Evolutionary conservation across 495 filamentous ascomycete genomes (phyloP).

Genomic region (Penicillium coffeae): DNA sequence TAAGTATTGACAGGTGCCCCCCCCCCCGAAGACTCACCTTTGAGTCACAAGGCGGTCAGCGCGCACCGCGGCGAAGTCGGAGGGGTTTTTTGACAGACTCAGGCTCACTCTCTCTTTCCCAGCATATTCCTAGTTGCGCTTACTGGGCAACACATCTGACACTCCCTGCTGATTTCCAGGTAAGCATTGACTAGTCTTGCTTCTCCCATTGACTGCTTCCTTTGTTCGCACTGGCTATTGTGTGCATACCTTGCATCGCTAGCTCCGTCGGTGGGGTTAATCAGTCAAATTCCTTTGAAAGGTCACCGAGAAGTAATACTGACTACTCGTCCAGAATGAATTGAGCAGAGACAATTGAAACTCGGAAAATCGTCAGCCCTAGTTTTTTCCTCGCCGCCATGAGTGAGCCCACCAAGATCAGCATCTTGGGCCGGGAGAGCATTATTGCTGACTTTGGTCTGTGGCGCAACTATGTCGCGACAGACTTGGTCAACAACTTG

Average conservation of each 20-base stretch:
- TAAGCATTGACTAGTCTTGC: conserved; percentile 5
- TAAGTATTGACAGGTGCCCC: too few species aligned
- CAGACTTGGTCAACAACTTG: conserved; percentile 75
- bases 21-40: too few species aligned
- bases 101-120: conserved; percentile 21
- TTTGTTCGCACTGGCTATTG: conserved; percentile 4
- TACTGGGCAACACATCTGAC: conserved; percentile 11
- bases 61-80: conserved; percentile 35
- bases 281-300: conserved; percentile 8
- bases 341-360: conserved; percentile 20
- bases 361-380: conserved; percentile 3
- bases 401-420: conserved; percentile 46
- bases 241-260: conserved; percentile 18
- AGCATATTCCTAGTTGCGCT: conserved; percentile 14
- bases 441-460: conserved; percentile 91
- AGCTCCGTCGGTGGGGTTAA: conserved; percentile 19
- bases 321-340: conserved; percentile 31
- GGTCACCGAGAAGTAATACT: conserved; percentile 7
- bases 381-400: conserved; percentile 19
- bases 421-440: conserved; percentile 65
- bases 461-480: conserved; percentile 75
- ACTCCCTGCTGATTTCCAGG: conserved; percentile 13
- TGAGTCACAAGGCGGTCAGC: conserved; percentile 23
- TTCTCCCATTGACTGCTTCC: background rate
- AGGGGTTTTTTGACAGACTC: conserved; percentile 24